phyloP scores from a whole-genome alignment of 345 rosid species.

The Aquilaria malaccensis region DNA sequence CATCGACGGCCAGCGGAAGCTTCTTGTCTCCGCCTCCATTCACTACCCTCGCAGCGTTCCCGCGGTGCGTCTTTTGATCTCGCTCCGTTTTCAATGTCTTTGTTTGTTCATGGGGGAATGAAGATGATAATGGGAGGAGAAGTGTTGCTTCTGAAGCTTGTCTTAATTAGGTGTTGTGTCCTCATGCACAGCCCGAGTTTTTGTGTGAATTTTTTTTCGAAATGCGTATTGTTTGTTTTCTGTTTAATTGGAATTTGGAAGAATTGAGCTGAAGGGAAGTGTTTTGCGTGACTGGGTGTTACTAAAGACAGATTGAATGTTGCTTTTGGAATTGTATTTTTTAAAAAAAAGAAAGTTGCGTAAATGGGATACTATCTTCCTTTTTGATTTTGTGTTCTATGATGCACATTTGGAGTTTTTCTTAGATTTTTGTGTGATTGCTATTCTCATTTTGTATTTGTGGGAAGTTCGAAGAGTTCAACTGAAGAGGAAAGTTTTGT shows the following conservation, averaged over 20 bases:
- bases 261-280: too few species aligned
- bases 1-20: constrained; percentile 52
- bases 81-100: not conserved
- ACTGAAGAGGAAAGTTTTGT: too few species aligned
- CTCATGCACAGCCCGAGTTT: too few species aligned
- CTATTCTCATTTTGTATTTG: not conserved
- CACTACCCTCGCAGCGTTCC: constrained; percentile 78
- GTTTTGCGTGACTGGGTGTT: too few species aligned
- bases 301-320: too few species aligned
- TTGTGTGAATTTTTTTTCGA: not conserved
- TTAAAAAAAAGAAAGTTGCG: not conserved
- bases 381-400: not conserved
- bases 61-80: constrained; percentile 26
- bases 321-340: too few species aligned
- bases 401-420: not conserved
- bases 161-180: too few species aligned
- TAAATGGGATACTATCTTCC: not conserved
- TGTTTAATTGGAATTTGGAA: too few species aligned
- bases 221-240: not conserved
- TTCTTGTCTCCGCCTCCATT: constrained; percentile 65
- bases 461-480: too few species aligned
- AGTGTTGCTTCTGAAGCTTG: not conserved
- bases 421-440: not conserved
- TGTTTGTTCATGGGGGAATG: not conserved
- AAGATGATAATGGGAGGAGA: not conserved